These are phyloP conservation scores for Nepenthes mirabilis DNA, from an alignment of 148 eudicot genomes.

Conservation along the genomic window DNA sequence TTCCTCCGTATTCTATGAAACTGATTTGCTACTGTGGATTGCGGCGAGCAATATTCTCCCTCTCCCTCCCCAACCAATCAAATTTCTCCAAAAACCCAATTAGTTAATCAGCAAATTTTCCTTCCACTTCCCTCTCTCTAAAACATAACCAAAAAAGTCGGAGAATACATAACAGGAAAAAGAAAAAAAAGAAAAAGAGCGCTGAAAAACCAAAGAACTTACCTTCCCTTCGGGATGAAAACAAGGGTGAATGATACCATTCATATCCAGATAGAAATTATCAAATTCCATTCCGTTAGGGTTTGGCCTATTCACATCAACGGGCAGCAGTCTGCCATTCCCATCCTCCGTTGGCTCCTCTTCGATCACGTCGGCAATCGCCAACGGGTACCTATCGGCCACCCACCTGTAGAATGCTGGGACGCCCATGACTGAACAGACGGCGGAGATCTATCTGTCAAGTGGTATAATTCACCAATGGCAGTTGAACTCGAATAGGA, in stretches of 20 bases:
- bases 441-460: neutral
- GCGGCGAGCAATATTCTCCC: too few species aligned
- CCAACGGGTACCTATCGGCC: constrained; percentile 72
- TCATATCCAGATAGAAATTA: constrained; percentile 84
- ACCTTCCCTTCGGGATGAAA: constrained; percentile 91
- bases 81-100: too few species aligned
- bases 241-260: constrained; percentile 93
- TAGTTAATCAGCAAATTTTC: too few species aligned
- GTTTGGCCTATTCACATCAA: constrained; percentile 55
- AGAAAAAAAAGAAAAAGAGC: neutral
- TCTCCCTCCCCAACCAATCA: too few species aligned
- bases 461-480: too few species aligned
- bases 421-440: constrained; percentile 47
- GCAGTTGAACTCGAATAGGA: too few species aligned
- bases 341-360: constrained; percentile 39
- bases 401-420: constrained; percentile 94
- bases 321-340: constrained; percentile 25
- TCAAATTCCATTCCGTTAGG: constrained; percentile 81
- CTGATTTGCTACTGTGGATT: too few species aligned
- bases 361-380: constrained; percentile 61
- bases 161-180: neutral
- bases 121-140: too few species aligned
- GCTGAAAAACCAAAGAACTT: constrained; percentile 2
- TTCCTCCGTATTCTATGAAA: too few species aligned
- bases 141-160: neutral